phyloP scores from a whole-genome alignment of 441 rosid species.

The Gossypium schwendimanii region DNA sequence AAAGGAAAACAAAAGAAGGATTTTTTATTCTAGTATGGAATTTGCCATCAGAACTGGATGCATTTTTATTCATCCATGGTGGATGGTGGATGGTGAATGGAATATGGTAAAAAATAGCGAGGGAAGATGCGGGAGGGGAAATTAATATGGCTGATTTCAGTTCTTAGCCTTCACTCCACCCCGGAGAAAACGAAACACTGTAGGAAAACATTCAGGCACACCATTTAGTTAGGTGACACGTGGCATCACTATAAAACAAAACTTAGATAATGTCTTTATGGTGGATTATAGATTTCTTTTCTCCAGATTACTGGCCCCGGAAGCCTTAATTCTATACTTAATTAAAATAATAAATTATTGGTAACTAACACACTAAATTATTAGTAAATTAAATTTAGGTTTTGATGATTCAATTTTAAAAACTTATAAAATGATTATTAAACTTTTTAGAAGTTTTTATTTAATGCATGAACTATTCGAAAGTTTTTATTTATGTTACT shows the following conservation, averaged over 20 bases:
- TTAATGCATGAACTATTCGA: too few species aligned
- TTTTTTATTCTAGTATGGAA: slow-evolving; percentile 8
- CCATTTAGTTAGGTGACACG: not conserved
- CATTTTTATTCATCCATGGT: slow-evolving; percentile 9
- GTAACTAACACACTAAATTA: too few species aligned
- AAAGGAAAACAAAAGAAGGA: not conserved
- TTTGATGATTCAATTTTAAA: too few species aligned
- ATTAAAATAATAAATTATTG: too few species aligned
- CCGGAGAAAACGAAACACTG: not conserved
- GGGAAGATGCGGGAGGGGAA: not conserved
- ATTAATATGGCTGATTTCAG: not conserved
- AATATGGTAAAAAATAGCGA: not conserved
- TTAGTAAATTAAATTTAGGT: too few species aligned
- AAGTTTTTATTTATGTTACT: too few species aligned
- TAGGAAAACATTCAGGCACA: not conserved
- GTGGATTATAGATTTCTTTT: too few species aligned
- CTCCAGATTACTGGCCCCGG: too few species aligned
- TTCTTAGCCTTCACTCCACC: not conserved
- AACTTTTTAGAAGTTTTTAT: too few species aligned
- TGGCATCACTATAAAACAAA: not conserved
- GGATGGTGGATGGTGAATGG: not conserved
- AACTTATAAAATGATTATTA: too few species aligned
- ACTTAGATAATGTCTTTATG: too few species aligned
- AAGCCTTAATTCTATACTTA: too few species aligned
- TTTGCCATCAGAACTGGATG: slow-evolving; percentile 2